Evolutionary conservation across 2,329 filamentous ascomycete genomes (phyloP), one percentile per base, ranked within the genome.

Genomic region (Fusarium globosum): DNA sequence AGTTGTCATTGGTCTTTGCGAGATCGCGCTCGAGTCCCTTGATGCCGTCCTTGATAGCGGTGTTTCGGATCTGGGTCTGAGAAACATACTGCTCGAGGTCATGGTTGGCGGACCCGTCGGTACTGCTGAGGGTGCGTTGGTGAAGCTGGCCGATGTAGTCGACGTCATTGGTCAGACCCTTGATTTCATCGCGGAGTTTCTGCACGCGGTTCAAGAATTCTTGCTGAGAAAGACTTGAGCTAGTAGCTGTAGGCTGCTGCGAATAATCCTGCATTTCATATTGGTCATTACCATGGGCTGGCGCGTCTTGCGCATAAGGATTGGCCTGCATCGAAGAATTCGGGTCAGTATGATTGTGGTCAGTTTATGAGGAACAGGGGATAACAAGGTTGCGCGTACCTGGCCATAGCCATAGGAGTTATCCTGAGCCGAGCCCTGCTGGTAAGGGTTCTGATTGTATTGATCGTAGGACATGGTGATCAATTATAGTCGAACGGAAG

Each of bases 1-100:
- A 86, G 61, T 85, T 84, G 80, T 90, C 88, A 39, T 84, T 82
- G 26, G 91, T 92, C 80, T 90, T 89, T 80, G 87, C 85, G 51
- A 91, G 88, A 81, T 96, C 93, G 69, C 84, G 86, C 83, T 95
- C 93, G 61, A 96, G 86, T 75, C 88, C 89, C 82, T 93, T 93
- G 85, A 96, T 93, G 83, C 93, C 90, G 79, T 94, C 91, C 80
- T 93, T 92, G 85, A 96, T 94, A 73, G 88, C 86, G n/a, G 89
- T 91, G 83, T 93, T 94, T 78, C 91, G 88, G 73, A 91, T 84
- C 81, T 94, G 91, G 10, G 93, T 94, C 76, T 93, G 86, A 51
- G 90, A 86, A 64, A 94, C 88, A 60, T 92, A 86, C 76, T 88
- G 86, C 81, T 95, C 91, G 30, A 94, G 87, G 82, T 90, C 88